Conservation (phyloP, 441 rosid genomes). For the Dalechampia spathulata region DNA sequence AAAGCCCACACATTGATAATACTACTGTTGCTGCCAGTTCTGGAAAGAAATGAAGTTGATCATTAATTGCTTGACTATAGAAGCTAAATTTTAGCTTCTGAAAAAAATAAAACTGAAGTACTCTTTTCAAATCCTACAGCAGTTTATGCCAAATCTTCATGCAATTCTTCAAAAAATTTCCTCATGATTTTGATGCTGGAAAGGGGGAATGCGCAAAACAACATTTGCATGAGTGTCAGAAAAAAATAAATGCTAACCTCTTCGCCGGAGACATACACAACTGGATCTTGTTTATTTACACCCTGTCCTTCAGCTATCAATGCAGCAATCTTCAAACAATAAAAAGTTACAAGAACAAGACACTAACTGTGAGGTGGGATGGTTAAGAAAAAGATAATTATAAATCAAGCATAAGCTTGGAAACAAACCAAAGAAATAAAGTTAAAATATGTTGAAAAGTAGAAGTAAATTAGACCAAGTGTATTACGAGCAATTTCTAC, state of each 20-base stretch:
- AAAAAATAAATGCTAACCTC: conserved; percentile 40
- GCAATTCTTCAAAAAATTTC: too few relatives aligned
- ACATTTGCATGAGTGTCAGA: neutral
- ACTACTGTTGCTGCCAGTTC: neutral
- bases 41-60: neutral
- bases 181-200: neutral
- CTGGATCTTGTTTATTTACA: conserved; percentile 44
- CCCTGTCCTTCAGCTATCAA: conserved; percentile 51
- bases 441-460: neutral
- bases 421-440: conserved; percentile 7
- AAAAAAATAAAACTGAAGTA: too few relatives aligned
- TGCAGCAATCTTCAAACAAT: conserved; percentile 54
- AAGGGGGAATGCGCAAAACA: neutral
- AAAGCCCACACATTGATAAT: neutral
- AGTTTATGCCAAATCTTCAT: too few relatives aligned
- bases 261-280: conserved; percentile 86
- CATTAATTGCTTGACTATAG: neutral
- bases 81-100: neutral
- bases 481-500: conserved; percentile 22
- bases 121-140: too few relatives aligned
- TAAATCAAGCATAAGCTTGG: neutral
- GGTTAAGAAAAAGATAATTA: neutral
- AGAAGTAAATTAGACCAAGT: neutral
- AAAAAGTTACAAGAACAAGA: conserved; percentile 17
- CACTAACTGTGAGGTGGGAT: conserved; percentile 1